Conservation (phyloP, 805 yeast species). For the Kodamaea laetipori region DNA sequence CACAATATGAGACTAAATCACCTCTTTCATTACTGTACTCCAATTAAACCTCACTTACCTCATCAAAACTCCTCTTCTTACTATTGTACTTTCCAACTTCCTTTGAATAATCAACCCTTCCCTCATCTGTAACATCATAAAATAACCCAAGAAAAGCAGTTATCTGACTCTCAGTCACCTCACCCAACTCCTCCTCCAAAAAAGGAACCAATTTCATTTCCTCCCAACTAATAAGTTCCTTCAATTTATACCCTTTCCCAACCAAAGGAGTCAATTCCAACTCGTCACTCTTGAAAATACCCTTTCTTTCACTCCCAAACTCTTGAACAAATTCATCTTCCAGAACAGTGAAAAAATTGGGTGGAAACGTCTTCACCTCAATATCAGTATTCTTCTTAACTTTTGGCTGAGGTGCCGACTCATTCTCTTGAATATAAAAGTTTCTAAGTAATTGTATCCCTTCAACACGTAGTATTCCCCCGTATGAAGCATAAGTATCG, state of each 20-base stretch:
- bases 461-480: slow-evolving; percentile 79
- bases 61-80: slow-evolving; percentile 16
- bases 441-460: slow-evolving; percentile 79
- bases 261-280: slow-evolving; percentile 31
- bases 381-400: slow-evolving; percentile 67
- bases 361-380: slow-evolving; percentile 59
- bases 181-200: slow-evolving; percentile 19
- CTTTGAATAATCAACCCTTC: slow-evolving; percentile 25
- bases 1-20: too few species aligned
- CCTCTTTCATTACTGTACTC: too few species aligned
- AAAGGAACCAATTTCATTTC: slow-evolving; percentile 14
- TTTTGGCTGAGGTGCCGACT: slow-evolving; percentile 79
- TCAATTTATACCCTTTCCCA: slow-evolving; percentile 23
- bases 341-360: slow-evolving; percentile 53
- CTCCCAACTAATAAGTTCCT: slow-evolving; percentile 12
- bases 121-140: slow-evolving; percentile 27
- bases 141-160: slow-evolving; percentile 27
- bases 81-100: slow-evolving; percentile 19
- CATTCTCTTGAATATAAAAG: slow-evolving; percentile 85
- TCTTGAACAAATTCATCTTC: slow-evolving; percentile 50
- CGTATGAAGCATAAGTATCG: slow-evolving; percentile 56
- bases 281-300: slow-evolving; percentile 14
- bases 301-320: slow-evolving; percentile 46
- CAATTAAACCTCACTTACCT: too few species aligned
- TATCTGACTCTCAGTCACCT: slow-evolving; percentile 20